Evolutionary conservation across 2,329 filamentous ascomycete species (phyloP).

Genomic region (Aspergillus sergii): DNA sequence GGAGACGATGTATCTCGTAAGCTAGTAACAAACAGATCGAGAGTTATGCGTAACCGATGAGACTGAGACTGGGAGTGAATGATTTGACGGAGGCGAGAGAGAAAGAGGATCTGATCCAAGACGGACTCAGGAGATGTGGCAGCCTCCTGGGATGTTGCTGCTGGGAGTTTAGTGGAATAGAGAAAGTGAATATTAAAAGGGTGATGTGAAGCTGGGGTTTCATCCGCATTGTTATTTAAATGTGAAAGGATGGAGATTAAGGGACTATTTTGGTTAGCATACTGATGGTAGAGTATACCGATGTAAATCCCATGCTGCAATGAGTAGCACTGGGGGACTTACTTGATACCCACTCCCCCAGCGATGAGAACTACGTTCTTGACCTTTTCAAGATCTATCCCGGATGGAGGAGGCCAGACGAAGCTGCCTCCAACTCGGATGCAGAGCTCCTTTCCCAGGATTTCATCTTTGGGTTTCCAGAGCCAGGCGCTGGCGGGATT

Average conservation of each 20-base stretch:
- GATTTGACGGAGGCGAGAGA: conserved; percentile 47
- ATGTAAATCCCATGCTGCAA: background rate
- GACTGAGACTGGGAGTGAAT: conserved; percentile 32
- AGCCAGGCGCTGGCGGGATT: conserved; percentile 79
- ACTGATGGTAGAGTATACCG: background rate
- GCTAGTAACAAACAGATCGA: conserved; percentile 41
- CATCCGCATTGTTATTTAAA: conserved; percentile 51
- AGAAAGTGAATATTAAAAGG: conserved; percentile 58
- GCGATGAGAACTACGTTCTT: conserved; percentile 72
- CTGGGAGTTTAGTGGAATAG: conserved; percentile 59
- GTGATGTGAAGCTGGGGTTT: conserved; percentile 32
- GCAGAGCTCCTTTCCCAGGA: conserved; percentile 61
- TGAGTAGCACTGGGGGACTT: conserved; percentile 26
- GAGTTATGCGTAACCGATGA: conserved; percentile 29
- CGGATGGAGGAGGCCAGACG: conserved; percentile 71
- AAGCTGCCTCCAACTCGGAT: conserved; percentile 82
- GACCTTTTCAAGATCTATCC: conserved; percentile 48
- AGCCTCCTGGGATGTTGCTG: conserved; percentile 6
- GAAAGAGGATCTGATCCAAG: conserved; percentile 48
- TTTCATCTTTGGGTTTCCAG: conserved; percentile 60
- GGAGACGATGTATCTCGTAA: conserved; percentile 13
- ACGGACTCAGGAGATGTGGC: conserved; percentile 10
- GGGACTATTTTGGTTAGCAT: conserved; percentile 48
- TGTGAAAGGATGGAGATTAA: conserved; percentile 72
- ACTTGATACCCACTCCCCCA: conserved; percentile 82